Evolutionary conservation across 2,329 filamentous ascomycete genomes (phyloP).

Genomic region (Aspergillus latus): DNA sequence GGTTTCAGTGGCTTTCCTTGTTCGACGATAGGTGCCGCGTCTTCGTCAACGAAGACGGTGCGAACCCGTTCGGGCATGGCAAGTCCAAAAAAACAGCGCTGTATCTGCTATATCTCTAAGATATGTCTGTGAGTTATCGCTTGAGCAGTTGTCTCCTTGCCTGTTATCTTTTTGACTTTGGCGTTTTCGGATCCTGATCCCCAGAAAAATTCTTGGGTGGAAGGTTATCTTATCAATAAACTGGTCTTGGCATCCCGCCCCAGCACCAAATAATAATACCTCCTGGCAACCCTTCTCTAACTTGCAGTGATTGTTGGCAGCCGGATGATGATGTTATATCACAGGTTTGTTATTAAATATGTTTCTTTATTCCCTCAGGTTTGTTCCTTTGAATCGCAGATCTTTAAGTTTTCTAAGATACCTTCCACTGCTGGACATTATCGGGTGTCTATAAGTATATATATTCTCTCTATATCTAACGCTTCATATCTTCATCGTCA

Average conservation of each 20-base stretch:
- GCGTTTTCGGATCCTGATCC: not conserved
- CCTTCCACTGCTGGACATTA: too few relatives aligned
- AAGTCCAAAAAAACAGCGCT: not conserved
- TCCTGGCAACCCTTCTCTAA: too few relatives aligned
- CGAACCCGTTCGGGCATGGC: conserved; percentile 46
- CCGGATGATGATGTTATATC: too few relatives aligned
- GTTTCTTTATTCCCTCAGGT: too few relatives aligned
- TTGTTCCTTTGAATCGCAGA: not conserved
- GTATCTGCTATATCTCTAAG: not conserved
- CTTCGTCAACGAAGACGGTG: conserved; percentile 38
- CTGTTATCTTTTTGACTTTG: conserved; percentile 1
- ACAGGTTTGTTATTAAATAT: too few relatives aligned
- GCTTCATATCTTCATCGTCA: not conserved
- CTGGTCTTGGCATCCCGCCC: conserved; percentile 16
- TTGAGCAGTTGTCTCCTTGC: not conserved
- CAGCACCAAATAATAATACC: too few relatives aligned
- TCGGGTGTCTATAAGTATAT: not conserved
- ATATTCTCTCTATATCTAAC: not conserved
- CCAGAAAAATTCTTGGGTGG: conserved; percentile 26
- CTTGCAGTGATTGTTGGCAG: too few relatives aligned
- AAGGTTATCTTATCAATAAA: conserved; percentile 32
- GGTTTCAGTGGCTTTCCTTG: conserved; percentile 7
- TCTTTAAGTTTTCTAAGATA: not conserved
- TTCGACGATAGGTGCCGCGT: conserved; percentile 26
- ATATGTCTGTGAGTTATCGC: not conserved